A percentile compares a stretch with the other conserved stretches of the same genome.
phyloP scores from a whole-genome alignment of 164 flowering plant genomes.

The Annona squamosa region DNA sequence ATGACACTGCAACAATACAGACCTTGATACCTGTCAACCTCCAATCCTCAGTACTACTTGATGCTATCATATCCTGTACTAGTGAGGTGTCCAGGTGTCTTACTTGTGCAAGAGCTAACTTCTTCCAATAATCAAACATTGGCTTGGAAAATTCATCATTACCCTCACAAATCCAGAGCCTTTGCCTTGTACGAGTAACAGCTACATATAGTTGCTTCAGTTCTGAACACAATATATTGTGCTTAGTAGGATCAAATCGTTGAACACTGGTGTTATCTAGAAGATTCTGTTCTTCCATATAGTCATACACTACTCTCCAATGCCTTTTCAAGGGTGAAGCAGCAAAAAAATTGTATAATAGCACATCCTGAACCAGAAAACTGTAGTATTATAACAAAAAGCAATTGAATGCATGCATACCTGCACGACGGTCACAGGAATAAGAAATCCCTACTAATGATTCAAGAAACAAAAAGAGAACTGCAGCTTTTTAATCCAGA shows the following conservation, averaged over 20 bases:
- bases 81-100: constrained; percentile 48
- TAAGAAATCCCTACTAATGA: too few relatives aligned
- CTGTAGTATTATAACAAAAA: neutral
- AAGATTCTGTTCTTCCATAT: constrained; percentile 42
- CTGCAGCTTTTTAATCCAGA: too few relatives aligned
- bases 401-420: neutral
- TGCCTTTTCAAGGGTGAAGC: constrained; percentile 53
- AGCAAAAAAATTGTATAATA: constrained; percentile 70
- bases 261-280: constrained; percentile 46
- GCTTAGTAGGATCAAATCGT: constrained; percentile 38
- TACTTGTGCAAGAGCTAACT: constrained; percentile 40
- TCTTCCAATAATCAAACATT: constrained; percentile 76
- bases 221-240: constrained; percentile 66
- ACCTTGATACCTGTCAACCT: constrained; percentile 60
- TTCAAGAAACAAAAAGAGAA: too few relatives aligned
- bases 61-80: constrained; percentile 55
- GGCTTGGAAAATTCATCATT: constrained; percentile 43
- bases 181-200: constrained; percentile 74
- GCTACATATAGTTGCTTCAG: constrained; percentile 83
- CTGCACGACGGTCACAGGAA: too few relatives aligned
- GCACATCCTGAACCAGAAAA: constrained; percentile 51
- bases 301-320: constrained; percentile 75
- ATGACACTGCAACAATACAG: neutral
- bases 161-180: constrained; percentile 79
- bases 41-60: constrained; percentile 72